These are phyloP conservation scores for Aspergillus neotritici DNA, from an alignment of 2,329 filamentous ascomycete species.

Conservation along the genomic window DNA sequence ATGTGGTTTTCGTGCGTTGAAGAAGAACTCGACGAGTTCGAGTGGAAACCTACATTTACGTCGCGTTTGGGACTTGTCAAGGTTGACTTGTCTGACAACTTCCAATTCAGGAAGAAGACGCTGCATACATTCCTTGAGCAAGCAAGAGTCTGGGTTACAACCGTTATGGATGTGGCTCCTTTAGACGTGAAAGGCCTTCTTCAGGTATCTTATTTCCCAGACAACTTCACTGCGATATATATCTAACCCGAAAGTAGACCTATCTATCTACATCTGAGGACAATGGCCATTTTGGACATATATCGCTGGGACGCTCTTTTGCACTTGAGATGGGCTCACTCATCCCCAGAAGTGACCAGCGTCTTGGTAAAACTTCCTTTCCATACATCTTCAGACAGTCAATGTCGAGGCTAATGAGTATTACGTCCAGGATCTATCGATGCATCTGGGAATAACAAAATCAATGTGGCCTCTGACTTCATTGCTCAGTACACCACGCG, in stretches of 20 bases:
- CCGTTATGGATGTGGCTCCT: constrained; percentile 76
- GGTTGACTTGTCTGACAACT: constrained; percentile 91
- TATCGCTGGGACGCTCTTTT: constrained; percentile 89
- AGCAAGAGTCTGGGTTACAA: constrained; percentile 73
- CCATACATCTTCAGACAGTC: background rate
- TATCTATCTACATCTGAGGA: constrained; percentile 95
- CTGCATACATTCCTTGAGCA: constrained; percentile 70
- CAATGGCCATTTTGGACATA: constrained; percentile 81
- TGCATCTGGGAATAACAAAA: constrained; percentile 62
- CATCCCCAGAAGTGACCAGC: constrained; percentile 80
- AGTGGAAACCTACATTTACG: constrained; percentile 73
- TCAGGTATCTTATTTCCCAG: constrained; percentile 39
- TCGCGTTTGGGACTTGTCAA: constrained; percentile 73
- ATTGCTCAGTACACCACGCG: constrained; percentile 95
- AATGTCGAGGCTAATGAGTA: too few relatives aligned
- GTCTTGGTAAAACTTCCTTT: constrained; percentile 50
- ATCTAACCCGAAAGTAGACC: constrained; percentile 50
- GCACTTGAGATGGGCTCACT: constrained; percentile 85
- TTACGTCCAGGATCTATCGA: constrained; percentile 59
- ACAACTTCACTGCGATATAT: background rate
- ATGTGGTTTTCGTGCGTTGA: constrained; percentile 96
- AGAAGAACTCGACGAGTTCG: constrained; percentile 88
- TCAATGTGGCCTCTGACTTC: constrained; percentile 93
- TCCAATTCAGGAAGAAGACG: constrained; percentile 71
- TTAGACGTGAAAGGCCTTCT: constrained; percentile 91